Evolutionary conservation across 176 grass and related monocot genomes (phyloP), one percentile per base, ranked within the genome.

Genomic region (Chrysopogon serrulatus): DNA sequence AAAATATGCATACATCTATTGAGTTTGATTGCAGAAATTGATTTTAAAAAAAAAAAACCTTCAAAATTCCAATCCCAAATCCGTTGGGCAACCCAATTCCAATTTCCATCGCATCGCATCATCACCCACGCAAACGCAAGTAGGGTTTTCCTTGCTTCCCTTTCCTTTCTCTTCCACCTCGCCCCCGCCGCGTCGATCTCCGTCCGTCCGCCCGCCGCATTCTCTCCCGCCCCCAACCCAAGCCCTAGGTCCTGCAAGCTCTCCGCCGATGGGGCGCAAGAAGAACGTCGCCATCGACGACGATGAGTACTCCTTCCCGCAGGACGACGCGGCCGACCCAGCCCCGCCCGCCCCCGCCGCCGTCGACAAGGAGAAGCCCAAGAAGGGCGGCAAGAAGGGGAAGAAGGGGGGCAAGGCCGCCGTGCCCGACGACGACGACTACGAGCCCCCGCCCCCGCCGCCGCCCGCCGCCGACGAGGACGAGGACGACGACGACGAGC

Each of bases 221-320:
- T 69, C 68, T 17, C 6, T 5, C 40, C 70, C 26, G 9, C 31
- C 33, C 27, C 36, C 34, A 8, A 23, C 57, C 71, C 80, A 87
- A 71, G 24, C 79, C 54, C 89, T 84, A 74, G 37, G 10, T 26
- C 0, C 19, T 67, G 44, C 35, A 3, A 27, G 21, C 72, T 19
- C n/a, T 23, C 34, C 68, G 31, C 24, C 74, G 13, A 98, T 98
- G 96, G 96, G 93, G 56, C 91, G 96, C 73, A 98, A 98, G 91
- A 98, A 98, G 77, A 95, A 85, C 83, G 83, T 98, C 44, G 44
- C 77, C 79, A 95, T 98, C 89, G 85, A 89, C 83, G 93, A 95
- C 77, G 96, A 98, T 57, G 93, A 98, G 87, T 98, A 98, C 91
- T 93, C 85, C 41, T 77, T 95, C 15, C 96, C 91, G 39, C 92